phyloP scores from a whole-genome alignment of 2,329 filamentous ascomycete genomes.

The Colletotrichum filicis region DNA sequence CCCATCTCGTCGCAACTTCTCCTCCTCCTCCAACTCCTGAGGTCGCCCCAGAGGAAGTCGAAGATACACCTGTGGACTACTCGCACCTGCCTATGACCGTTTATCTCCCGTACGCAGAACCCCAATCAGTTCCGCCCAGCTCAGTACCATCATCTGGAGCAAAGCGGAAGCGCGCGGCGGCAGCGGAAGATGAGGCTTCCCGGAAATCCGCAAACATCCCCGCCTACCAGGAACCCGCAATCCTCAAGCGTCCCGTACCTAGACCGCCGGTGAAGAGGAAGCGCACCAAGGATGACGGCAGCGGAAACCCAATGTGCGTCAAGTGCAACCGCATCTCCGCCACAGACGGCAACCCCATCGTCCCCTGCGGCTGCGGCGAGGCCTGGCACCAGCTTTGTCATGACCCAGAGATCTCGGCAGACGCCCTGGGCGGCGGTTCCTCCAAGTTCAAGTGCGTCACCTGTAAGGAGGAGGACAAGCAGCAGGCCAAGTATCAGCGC shows the following conservation, averaged over 20 bases:
- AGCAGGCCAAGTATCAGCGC: constrained; percentile 32
- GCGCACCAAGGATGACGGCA: constrained; percentile 30
- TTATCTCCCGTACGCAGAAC: not conserved
- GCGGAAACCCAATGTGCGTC: constrained; percentile 33
- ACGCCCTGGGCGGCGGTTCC: constrained; percentile 24
- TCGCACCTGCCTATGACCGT: constrained; percentile 23
- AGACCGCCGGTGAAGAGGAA: constrained; percentile 32
- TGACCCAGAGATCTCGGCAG: constrained; percentile 33
- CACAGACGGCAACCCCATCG: constrained; percentile 37
- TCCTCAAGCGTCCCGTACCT: constrained; percentile 1
- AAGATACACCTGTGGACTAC: constrained; percentile 28
- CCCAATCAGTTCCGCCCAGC: not conserved
- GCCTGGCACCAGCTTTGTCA: constrained; percentile 41
- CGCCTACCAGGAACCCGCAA: not conserved
- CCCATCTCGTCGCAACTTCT: not conserved
- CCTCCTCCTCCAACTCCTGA: not conserved
- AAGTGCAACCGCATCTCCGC: constrained; percentile 38
- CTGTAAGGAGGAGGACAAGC: constrained; percentile 36
- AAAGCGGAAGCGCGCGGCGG: constrained; percentile 25
- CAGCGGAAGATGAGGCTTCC: not conserved
- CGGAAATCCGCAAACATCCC: not conserved
- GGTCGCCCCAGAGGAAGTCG: constrained; percentile 25
- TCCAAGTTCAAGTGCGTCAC: constrained; percentile 36
- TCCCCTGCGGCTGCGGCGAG: constrained; percentile 39
- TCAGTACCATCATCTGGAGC: not conserved